Percentiles rank a stretch among this genome's conserved stretches.
Conservation (phyloP, 23 red algal species). For the Gracilariopsis chorda region DNA sequence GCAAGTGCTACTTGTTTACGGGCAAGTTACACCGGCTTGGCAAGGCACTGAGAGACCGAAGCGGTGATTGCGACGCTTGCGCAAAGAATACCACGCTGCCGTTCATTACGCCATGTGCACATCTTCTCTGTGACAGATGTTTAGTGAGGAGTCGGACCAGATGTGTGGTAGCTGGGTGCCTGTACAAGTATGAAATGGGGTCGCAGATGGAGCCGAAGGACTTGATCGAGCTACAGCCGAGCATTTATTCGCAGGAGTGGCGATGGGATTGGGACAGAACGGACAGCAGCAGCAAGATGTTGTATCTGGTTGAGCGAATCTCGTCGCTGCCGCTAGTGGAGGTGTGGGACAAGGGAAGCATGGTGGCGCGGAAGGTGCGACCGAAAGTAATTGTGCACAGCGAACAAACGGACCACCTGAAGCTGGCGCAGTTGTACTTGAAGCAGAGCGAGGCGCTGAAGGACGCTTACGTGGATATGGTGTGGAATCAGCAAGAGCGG, state of each 20-base stretch:
- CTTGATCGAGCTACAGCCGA: slow-evolving; percentile 79
- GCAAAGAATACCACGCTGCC: background rate
- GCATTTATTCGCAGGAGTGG: slow-evolving; percentile 50
- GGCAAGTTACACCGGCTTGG: background rate
- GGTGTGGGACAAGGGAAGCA: too few species aligned
- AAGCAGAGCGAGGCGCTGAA: background rate
- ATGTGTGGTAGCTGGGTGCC: slow-evolving; percentile 1
- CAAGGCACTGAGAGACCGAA: background rate
- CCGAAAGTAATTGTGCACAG: slow-evolving; percentile 80
- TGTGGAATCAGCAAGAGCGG: background rate
- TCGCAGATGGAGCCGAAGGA: slow-evolving; percentile 34
- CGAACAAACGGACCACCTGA: slow-evolving; percentile 44
- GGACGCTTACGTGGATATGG: slow-evolving; percentile 11
- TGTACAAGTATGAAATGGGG: background rate
- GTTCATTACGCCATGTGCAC: slow-evolving; percentile 19
- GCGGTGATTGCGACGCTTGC: background rate
- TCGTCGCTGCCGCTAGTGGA: background rate
- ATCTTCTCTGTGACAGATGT: slow-evolving; percentile 42
- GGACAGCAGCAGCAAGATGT: slow-evolving; percentile 58
- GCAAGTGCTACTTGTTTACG: too few species aligned
- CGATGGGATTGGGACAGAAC: slow-evolving; percentile 49
- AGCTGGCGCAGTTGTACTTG: slow-evolving; percentile 4
- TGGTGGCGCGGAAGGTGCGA: background rate
- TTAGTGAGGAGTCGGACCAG: background rate
- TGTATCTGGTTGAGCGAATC: slow-evolving; percentile 58